These are phyloP conservation scores for Chlorella sp. DNA, from an alignment of 139 green algal species.

Conservation along the genomic window DNA sequence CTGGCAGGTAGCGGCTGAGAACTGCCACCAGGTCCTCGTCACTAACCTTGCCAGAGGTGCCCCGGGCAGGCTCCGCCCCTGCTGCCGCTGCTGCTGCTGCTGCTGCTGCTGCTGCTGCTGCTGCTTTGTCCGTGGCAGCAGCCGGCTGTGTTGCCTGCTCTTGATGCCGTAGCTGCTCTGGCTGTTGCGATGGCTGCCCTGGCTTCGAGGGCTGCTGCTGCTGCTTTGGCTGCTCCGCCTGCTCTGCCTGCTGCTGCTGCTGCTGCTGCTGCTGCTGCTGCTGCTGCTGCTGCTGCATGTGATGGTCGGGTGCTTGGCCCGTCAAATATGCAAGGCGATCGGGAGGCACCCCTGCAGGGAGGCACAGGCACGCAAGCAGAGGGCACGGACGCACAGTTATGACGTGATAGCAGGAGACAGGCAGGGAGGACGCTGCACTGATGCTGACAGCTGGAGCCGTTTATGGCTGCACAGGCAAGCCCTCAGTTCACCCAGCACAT, in stretches of 20 bases:
- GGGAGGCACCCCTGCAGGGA: slow-evolving; percentile 18
- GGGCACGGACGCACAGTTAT: not conserved
- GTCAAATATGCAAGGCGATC: slow-evolving; percentile 31
- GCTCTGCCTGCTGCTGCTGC: not conserved
- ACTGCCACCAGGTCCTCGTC: not conserved
- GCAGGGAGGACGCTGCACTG: too few relatives aligned
- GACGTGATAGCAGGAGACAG: not conserved
- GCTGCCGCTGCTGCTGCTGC: not conserved
- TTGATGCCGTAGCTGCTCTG: not conserved
- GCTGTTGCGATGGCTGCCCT: not conserved
- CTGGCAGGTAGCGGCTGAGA: not conserved
- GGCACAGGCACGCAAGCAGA: not conserved
- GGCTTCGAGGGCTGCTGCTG: not conserved
- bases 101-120: slow-evolving; percentile 10
- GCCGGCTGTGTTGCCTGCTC: not conserved
- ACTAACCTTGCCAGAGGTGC: not conserved
- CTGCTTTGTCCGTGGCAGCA: not conserved
- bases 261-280: not conserved
- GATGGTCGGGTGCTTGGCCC: not conserved
- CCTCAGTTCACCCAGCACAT: too few relatives aligned
- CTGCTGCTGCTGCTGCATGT: not conserved
- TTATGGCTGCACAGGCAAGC: too few relatives aligned
- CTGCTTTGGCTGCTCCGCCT: not conserved
- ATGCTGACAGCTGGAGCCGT: too few relatives aligned
- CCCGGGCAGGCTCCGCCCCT: too few relatives aligned